Conservation (phyloP, 2,329 filamentous ascomycete species). For the Xylaria sp. region DNA sequence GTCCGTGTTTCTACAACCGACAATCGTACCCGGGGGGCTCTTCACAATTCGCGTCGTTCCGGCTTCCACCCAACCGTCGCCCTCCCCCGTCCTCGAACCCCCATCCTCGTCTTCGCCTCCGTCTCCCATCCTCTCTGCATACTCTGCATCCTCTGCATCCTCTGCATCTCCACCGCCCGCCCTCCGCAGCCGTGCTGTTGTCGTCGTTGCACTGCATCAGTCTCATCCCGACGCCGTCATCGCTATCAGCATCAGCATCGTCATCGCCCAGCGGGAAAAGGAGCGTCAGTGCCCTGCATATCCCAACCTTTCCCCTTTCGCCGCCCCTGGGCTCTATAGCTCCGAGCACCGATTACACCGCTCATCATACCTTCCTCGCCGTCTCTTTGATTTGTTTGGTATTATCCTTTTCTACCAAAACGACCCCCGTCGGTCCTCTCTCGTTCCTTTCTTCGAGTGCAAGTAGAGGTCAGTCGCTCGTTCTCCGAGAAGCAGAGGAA, state of each 20-base stretch:
- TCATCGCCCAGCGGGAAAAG: constrained; percentile 10
- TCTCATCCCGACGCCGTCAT: neutral
- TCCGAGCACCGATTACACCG: constrained; percentile 25
- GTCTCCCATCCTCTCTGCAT: constrained; percentile 1
- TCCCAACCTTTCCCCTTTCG: constrained; percentile 15
- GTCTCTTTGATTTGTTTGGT: constrained; percentile 22
- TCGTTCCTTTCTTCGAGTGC: constrained; percentile 19
- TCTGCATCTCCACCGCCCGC: constrained; percentile 6
- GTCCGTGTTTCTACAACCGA: constrained; percentile 36
- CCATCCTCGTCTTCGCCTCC: constrained; percentile 1
- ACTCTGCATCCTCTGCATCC: neutral
- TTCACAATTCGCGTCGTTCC: constrained; percentile 31
- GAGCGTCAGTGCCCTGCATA: constrained; percentile 27
- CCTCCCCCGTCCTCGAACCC: constrained; percentile 22
- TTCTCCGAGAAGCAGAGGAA: constrained; percentile 15
- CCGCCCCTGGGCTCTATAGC: constrained; percentile 28
- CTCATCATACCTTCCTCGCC: constrained; percentile 18
- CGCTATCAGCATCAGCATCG: constrained; percentile 1
- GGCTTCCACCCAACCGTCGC: constrained; percentile 31
- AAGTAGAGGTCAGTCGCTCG: constrained; percentile 30
- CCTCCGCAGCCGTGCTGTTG: constrained; percentile 6
- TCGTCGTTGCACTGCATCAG: constrained; percentile 4
- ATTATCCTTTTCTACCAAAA: constrained; percentile 12
- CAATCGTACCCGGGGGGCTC: constrained; percentile 30
- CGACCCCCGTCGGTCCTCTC: constrained; percentile 1